phyloP scores from a whole-genome alignment of 202 grass and related monocot species.

The Panicum hallii region DNA sequence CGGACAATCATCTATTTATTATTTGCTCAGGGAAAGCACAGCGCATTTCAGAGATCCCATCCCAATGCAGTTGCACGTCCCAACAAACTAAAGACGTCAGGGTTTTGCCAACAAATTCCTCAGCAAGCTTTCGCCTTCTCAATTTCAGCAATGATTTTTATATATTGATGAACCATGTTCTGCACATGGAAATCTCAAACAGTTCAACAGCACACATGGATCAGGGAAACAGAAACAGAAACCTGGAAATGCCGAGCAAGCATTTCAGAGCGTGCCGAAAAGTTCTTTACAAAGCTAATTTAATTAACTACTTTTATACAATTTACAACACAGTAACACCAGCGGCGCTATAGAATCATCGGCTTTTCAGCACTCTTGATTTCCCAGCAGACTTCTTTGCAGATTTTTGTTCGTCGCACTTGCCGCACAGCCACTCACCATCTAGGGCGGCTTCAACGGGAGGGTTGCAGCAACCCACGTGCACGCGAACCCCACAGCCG shows the following conservation, averaged over 20 bases:
- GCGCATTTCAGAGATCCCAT: too few relatives aligned
- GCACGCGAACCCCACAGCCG: constrained; percentile 64
- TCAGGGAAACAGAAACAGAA: too few relatives aligned
- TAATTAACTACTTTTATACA: not conserved
- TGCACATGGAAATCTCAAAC: too few relatives aligned
- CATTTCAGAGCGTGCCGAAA: not conserved
- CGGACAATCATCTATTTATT: too few relatives aligned
- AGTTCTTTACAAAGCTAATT: not conserved
- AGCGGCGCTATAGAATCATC: constrained; percentile 25
- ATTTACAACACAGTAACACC: constrained; percentile 9
- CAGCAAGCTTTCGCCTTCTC: too few relatives aligned
- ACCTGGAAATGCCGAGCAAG: not conserved
- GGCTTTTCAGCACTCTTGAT: constrained; percentile 26
- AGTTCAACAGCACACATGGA: too few relatives aligned
- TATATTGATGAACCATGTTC: too few relatives aligned
- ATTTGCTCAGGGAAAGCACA: too few relatives aligned
- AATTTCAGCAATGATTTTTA: too few relatives aligned
- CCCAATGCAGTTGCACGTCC: too few relatives aligned
- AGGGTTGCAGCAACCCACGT: constrained; percentile 61
- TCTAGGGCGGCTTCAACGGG: constrained; percentile 41
- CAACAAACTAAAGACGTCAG: too few relatives aligned
- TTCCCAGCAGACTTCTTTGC: constrained; percentile 45
- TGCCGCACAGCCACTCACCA: constrained; percentile 76
- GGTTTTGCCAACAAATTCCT: too few relatives aligned
- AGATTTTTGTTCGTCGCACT: constrained; percentile 41